Percentiles rank a stretch among this genome's conserved stretches.
These are phyloP conservation scores for Fonsecaea multimorphosa DNA, from an alignment of 2,329 filamentous ascomycete species.

Conservation along the genomic window DNA sequence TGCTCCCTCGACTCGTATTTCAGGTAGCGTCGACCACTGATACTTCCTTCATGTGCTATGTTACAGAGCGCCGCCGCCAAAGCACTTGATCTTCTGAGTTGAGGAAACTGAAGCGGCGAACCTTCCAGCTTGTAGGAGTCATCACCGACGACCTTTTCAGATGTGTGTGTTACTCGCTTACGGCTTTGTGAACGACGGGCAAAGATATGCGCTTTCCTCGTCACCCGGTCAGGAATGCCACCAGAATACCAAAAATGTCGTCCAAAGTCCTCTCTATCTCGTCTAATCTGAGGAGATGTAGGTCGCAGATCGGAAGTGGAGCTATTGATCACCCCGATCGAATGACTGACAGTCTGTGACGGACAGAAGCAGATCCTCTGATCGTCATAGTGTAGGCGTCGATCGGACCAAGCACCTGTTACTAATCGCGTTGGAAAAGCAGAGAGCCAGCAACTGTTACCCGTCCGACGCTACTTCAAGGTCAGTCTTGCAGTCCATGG, in stretches of 20 bases:
- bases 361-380: not conserved
- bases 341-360: constrained; percentile 1
- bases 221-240: not conserved
- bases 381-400: not conserved
- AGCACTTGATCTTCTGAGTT: not conserved
- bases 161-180: not conserved
- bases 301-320: not conserved
- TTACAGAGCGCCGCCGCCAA: not conserved
- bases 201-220: not conserved
- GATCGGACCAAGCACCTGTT: not conserved
- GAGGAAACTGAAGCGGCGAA: not conserved
- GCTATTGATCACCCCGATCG: not conserved
- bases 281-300: not conserved
- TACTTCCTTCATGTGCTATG: not conserved
- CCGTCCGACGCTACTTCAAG: not conserved
- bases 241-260: not conserved
- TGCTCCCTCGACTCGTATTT: not conserved
- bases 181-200: not conserved
- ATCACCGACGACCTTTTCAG: not conserved
- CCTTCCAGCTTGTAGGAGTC: not conserved
- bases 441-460: not conserved
- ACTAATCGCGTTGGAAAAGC: not conserved
- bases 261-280: not conserved
- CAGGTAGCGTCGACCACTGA: not conserved
- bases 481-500: not conserved